A percentile compares a stretch with the other conserved stretches of the same genome.
phyloP scores from a whole-genome alignment of 2,329 filamentous ascomycete species.

The Epichloe sibirici region DNA sequence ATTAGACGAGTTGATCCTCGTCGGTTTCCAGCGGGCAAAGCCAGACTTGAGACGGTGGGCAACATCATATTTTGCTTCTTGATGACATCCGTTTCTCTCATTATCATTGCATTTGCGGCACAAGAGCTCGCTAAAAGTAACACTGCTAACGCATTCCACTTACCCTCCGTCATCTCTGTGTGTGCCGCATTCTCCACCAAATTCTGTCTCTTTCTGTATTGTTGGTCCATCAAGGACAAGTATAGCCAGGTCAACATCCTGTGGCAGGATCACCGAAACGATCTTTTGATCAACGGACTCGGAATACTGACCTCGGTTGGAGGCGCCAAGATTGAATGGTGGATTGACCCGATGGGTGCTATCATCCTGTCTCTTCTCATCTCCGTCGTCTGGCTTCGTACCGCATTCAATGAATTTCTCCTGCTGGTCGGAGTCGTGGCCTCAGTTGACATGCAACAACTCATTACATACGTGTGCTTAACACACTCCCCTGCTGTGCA shows the following conservation, averaged over 20 bases:
- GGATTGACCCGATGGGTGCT: constrained; percentile 88
- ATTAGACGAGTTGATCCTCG: constrained; percentile 76
- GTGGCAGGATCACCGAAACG: constrained; percentile 95
- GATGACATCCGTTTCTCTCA: constrained; percentile 84
- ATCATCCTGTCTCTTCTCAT: constrained; percentile 73
- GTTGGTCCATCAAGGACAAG: constrained; percentile 78
- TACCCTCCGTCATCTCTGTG: constrained; percentile 78
- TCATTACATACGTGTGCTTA: constrained; percentile 85
- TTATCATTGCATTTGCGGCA: constrained; percentile 80
- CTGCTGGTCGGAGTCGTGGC: constrained; percentile 83
- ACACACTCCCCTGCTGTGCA: constrained; percentile 74
- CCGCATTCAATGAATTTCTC: constrained; percentile 81
- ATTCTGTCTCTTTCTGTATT: constrained; percentile 74
- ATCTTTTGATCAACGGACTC: constrained; percentile 91
- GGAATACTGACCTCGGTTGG: constrained; percentile 86
- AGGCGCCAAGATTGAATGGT: constrained; percentile 80
- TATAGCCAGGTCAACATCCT: constrained; percentile 87
- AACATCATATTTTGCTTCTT: constrained; percentile 96
- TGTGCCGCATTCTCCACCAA: constrained; percentile 77
- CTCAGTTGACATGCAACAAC: constrained; percentile 73
- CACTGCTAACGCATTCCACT: constrained; percentile 54
- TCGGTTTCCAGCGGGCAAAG: constrained; percentile 84
- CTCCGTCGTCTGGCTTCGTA: constrained; percentile 67
- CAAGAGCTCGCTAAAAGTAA: constrained; percentile 50
- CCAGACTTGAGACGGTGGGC: constrained; percentile 85